Conservation (phyloP, 2,329 filamentous ascomycete genomes). For the Microdochium trichocladiopsis region DNA sequence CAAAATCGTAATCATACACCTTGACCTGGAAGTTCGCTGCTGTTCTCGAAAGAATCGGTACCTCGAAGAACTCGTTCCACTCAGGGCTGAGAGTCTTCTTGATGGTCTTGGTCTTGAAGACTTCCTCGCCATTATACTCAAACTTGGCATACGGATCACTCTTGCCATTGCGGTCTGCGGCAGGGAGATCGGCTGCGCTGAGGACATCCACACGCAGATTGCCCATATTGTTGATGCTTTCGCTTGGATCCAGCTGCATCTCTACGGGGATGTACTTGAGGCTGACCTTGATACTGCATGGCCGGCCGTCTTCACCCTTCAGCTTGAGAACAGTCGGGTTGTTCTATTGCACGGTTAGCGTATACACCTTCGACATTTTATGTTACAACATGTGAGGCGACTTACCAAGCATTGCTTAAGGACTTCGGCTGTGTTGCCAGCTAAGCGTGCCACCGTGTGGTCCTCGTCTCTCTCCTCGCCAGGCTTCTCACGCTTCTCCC, state of each 20-base stretch:
- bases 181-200: conserved; percentile 79
- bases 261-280: conserved; percentile 90
- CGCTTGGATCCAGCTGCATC: conserved; percentile 88
- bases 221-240: conserved; percentile 99
- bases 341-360: no score
- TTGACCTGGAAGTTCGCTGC: conserved; percentile 76
- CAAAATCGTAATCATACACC: conserved; percentile 95
- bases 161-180: conserved; percentile 92
- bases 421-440: conserved; percentile 78
- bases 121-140: conserved; percentile 76
- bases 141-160: conserved; percentile 98
- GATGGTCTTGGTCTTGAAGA: conserved; percentile 91
- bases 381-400: conserved; percentile 7
- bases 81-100: conserved; percentile 94
- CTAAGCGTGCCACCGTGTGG: conserved; percentile 71
- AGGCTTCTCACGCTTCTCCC: conserved; percentile 70
- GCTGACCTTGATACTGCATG: conserved; percentile 80
- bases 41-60: conserved; percentile 74
- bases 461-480: conserved; percentile 62
- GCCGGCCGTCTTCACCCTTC: conserved; percentile 67
- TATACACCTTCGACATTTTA: no score
- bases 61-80: conserved; percentile 96
- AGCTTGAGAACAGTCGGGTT: conserved; percentile 79
- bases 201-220: conserved; percentile 89
- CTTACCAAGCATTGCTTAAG: conserved; percentile 79